Evolutionary conservation across 176 grass and related monocot species (phyloP).

Genomic region (Microstegium vimineum): DNA sequence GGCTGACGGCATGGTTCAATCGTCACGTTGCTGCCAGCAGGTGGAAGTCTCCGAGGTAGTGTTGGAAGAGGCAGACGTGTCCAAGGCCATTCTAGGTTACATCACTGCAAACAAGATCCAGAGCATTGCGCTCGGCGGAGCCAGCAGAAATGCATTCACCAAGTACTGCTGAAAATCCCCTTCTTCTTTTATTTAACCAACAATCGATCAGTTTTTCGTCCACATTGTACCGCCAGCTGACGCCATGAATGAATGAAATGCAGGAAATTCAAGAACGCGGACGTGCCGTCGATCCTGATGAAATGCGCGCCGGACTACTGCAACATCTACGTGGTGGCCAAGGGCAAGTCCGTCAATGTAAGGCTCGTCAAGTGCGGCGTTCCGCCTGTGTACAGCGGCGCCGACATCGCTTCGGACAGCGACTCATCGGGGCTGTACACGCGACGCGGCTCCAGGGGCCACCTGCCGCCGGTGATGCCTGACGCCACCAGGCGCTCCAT

Average conservation of each 20-base stretch:
- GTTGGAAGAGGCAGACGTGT: conserved; percentile 71
- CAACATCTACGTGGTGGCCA: conserved; percentile 70
- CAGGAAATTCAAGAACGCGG: conserved; percentile 86
- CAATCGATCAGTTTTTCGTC: too few relatives aligned
- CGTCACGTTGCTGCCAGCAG: conserved; percentile 33
- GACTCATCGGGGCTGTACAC: conserved; percentile 24
- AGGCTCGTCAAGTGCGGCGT: conserved; percentile 59
- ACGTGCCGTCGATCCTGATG: conserved; percentile 66
- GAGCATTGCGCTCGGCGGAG: conserved; percentile 67
- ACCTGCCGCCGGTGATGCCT: conserved; percentile 33
- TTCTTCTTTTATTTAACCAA: neutral
- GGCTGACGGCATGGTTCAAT: too few relatives aligned
- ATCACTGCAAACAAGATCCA: conserved; percentile 61
- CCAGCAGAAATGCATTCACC: conserved; percentile 65
- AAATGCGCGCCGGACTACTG: conserved; percentile 77
- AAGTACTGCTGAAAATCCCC: conserved; percentile 29
- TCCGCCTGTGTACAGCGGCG: neutral
- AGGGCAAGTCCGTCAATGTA: conserved; percentile 58
- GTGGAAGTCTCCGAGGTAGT: conserved; percentile 59
- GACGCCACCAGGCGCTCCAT: conserved; percentile 18
- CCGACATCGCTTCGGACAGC: neutral
- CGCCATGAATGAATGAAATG: neutral
- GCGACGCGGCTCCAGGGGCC: conserved; percentile 34
- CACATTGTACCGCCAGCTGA: neutral
- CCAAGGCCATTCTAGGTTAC: conserved; percentile 70